A percentile compares a stretch with the other conserved stretches of the same genome.
These are phyloP conservation scores for Phialocephala subalpina DNA, from an alignment of 2,329 filamentous ascomycete genomes.

Conservation along the genomic window DNA sequence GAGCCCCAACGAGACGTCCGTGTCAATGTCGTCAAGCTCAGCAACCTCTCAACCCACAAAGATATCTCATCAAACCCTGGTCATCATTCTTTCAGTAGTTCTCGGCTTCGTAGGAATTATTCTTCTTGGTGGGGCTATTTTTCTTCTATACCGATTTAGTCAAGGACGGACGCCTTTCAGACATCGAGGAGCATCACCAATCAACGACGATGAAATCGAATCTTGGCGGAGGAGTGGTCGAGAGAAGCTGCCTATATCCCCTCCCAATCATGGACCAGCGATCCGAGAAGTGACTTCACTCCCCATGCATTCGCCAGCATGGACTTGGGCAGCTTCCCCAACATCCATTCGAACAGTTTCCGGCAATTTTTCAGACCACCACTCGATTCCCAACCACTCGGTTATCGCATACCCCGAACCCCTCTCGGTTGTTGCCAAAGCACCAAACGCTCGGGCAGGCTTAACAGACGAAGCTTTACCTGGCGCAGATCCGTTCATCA, in stretches of 20 bases:
- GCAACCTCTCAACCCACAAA: slow-evolving; percentile 4
- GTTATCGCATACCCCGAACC: neutral
- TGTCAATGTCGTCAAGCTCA: slow-evolving; percentile 29
- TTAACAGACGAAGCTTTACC: slow-evolving; percentile 68
- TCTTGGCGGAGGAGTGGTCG: slow-evolving; percentile 56
- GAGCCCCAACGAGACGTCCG: slow-evolving; percentile 17
- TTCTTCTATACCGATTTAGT: slow-evolving; percentile 36
- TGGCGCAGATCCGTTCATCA: slow-evolving; percentile 66
- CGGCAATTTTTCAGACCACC: slow-evolving; percentile 31
- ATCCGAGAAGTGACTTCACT: slow-evolving; percentile 23
- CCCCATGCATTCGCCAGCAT: slow-evolving; percentile 32
- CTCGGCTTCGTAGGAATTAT: slow-evolving; percentile 40
- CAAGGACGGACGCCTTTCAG: slow-evolving; percentile 51
- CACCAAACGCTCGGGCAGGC: slow-evolving; percentile 68
- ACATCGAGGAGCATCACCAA: slow-evolving; percentile 65
- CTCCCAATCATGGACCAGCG: slow-evolving; percentile 22
- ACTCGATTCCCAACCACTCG: slow-evolving; percentile 38
- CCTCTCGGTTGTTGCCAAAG: slow-evolving; percentile 60
- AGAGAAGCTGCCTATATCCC: slow-evolving; percentile 29
- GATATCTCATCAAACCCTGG: slow-evolving; percentile 26
- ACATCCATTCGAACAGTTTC: slow-evolving; percentile 41
- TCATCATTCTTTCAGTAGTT: slow-evolving; percentile 39
- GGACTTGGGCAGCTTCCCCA: slow-evolving; percentile 39
- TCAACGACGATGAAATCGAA: slow-evolving; percentile 71
- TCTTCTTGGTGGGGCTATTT: slow-evolving; percentile 31